Evolutionary conservation across 2,329 filamentous ascomycete species (phyloP).

Genomic region (Rutstroemia sp.): DNA sequence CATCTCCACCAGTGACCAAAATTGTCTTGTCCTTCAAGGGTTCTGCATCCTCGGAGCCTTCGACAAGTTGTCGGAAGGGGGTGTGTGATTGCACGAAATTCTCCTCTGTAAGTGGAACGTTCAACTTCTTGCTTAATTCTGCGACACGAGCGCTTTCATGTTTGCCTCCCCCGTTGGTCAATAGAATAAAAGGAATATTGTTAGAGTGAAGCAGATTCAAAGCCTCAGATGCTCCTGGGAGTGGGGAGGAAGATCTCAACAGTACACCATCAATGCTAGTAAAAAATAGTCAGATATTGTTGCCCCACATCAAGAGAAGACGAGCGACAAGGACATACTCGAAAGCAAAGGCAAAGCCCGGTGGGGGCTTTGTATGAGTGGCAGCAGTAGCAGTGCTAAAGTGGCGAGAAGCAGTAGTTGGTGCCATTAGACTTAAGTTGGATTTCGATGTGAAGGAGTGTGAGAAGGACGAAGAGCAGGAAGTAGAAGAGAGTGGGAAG

Average conservation of each 20-base stretch:
- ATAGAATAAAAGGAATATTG: slow-evolving; percentile 81
- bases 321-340: slow-evolving; percentile 35
- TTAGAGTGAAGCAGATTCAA: slow-evolving; percentile 66
- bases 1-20: slow-evolving; percentile 58
- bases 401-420: not conserved
- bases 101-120: slow-evolving; percentile 54
- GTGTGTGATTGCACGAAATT: slow-evolving; percentile 89
- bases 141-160: slow-evolving; percentile 66
- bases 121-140: slow-evolving; percentile 60
- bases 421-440: not conserved
- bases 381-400: slow-evolving; percentile 2
- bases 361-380: not conserved
- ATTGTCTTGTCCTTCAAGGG: slow-evolving; percentile 58
- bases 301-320: not conserved
- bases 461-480: not conserved
- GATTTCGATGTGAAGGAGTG: not conserved
- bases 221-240: slow-evolving; percentile 70
- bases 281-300: slow-evolving; percentile 4
- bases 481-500: not conserved
- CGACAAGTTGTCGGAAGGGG: slow-evolving; percentile 67
- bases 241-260: slow-evolving; percentile 68
- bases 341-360: slow-evolving; percentile 47
- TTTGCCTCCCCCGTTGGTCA: slow-evolving; percentile 93
- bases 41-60: slow-evolving; percentile 45
- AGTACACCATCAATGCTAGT: slow-evolving; percentile 80